phyloP scores from a whole-genome alignment of 2,329 filamentous ascomycete genomes.

The Penicillium sp. region DNA sequence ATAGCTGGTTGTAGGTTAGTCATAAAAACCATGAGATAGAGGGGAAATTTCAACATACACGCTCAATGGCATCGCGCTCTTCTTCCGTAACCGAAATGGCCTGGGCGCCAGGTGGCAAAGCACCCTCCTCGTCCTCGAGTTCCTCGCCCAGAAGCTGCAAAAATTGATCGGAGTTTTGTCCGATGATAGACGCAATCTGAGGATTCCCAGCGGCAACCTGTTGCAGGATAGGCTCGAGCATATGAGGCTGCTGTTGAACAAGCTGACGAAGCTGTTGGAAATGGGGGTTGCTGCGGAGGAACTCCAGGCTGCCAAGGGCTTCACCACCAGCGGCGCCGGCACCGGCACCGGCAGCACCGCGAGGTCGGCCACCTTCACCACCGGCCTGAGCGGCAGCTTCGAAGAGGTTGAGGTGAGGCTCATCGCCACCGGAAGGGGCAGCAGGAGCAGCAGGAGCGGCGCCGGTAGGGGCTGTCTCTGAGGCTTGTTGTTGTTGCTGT shows the following conservation, averaged over 20 bases:
- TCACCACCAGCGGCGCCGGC: conserved; percentile 46
- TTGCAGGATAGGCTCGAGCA: conserved; percentile 96
- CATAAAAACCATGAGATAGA: background rate
- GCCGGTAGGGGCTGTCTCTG: conserved; percentile 36
- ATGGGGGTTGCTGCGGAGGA: conserved; percentile 86
- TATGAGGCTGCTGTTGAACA: conserved; percentile 93
- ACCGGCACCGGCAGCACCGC: conserved; percentile 27
- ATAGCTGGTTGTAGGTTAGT: conserved; percentile 53
- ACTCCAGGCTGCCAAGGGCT: conserved; percentile 73
- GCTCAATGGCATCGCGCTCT: conserved; percentile 92
- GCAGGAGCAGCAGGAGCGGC: conserved; percentile 26
- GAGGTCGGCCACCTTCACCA: conserved; percentile 26
- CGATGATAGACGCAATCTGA: conserved; percentile 83
- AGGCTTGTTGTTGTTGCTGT: conserved; percentile 54
- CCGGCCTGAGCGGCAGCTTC: conserved; percentile 76
- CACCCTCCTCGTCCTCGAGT: conserved; percentile 61
- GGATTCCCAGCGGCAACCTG: conserved; percentile 93
- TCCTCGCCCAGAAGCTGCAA: conserved; percentile 82
- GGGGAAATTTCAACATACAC: conserved; percentile 50
- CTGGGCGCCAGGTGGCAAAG: conserved; percentile 75
- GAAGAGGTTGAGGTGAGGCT: conserved; percentile 70
- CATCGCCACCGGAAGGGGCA: conserved; percentile 41
- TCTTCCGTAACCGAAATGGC: conserved; percentile 88
- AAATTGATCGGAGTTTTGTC: conserved; percentile 86
- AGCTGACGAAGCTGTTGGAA: conserved; percentile 97